phyloP scores from a whole-genome alignment of 2,329 filamentous ascomycete species.

The Pseudofabraea citricarpa region DNA sequence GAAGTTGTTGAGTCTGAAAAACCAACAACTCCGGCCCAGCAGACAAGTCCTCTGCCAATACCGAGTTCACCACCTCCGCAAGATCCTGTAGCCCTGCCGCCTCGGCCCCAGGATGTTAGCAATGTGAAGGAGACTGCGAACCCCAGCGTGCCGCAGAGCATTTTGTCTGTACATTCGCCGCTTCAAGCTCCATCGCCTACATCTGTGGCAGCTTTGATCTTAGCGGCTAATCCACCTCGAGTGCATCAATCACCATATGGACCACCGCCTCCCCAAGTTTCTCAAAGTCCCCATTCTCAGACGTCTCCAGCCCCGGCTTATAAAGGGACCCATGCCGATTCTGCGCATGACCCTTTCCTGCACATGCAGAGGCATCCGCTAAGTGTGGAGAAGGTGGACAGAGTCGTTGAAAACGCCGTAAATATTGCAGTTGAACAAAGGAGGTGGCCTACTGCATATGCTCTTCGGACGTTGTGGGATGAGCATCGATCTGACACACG shows the following conservation, averaged over 20 bases:
- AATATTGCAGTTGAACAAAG: slow-evolving; percentile 51
- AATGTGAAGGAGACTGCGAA: not conserved
- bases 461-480: slow-evolving; percentile 55
- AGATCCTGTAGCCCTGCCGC: not conserved
- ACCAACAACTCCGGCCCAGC: not conserved
- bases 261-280: slow-evolving; percentile 1
- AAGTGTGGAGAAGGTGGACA: slow-evolving; percentile 34
- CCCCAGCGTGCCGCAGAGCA: not conserved
- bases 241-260: not conserved
- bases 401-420: slow-evolving; percentile 52
- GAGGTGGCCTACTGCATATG: slow-evolving; percentile 58
- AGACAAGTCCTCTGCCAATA: not conserved
- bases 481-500: slow-evolving; percentile 45
- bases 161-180: not conserved
- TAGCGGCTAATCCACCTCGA: not conserved
- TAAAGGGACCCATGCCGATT: too few relatives aligned
- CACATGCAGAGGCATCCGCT: slow-evolving; percentile 13
- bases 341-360: not conserved
- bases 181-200: not conserved
- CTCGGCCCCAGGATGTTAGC: not conserved
- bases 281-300: not conserved
- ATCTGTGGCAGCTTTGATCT: not conserved
- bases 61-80: not conserved
- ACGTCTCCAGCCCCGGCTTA: not conserved
- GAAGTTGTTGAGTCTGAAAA: not conserved